phyloP scores from a whole-genome alignment of 139 green algal genomes.

The Volvox africanus region DNA sequence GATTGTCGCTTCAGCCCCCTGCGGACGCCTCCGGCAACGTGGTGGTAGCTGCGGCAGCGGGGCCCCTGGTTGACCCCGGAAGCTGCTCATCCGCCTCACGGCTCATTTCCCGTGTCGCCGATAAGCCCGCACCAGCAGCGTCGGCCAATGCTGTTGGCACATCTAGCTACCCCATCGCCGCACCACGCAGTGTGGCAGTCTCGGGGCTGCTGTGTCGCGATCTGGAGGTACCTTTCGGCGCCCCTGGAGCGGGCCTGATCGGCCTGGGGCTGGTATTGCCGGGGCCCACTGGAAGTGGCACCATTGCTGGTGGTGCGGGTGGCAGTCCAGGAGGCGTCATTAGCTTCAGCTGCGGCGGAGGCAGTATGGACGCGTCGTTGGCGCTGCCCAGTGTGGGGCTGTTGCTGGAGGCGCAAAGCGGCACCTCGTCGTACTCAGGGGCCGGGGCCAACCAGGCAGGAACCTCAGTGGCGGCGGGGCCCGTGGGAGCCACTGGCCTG shows the following conservation, averaged over 20 bases:
- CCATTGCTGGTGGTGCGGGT: not conserved
- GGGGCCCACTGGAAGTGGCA: no score
- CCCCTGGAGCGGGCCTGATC: not conserved
- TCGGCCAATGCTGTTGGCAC: not conserved
- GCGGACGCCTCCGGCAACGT: not conserved
- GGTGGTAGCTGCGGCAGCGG: not conserved
- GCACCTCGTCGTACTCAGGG: not conserved
- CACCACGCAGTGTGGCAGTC: constrained; percentile 25
- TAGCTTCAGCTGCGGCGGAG: not conserved
- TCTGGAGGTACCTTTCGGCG: constrained; percentile 24
- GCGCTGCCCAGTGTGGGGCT: not conserved
- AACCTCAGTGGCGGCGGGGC: not conserved
- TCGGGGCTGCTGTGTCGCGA: constrained; percentile 18
- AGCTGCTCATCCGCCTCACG: not conserved
- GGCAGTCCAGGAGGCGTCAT: not conserved
- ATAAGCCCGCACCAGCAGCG: not conserved
- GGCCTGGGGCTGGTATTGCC: constrained; percentile 16
- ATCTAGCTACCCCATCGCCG: constrained; percentile 24
- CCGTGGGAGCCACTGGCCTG: not conserved
- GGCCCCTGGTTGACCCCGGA: not conserved
- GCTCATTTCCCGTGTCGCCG: not conserved
- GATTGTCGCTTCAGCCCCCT: constrained; percentile 13
- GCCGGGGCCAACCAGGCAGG: not conserved
- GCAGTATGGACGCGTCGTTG: not conserved
- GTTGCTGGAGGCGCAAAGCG: constrained; percentile 6